Conservation (phyloP, 2,329 filamentous ascomycete species). For the Talaromyces sp. region DNA sequence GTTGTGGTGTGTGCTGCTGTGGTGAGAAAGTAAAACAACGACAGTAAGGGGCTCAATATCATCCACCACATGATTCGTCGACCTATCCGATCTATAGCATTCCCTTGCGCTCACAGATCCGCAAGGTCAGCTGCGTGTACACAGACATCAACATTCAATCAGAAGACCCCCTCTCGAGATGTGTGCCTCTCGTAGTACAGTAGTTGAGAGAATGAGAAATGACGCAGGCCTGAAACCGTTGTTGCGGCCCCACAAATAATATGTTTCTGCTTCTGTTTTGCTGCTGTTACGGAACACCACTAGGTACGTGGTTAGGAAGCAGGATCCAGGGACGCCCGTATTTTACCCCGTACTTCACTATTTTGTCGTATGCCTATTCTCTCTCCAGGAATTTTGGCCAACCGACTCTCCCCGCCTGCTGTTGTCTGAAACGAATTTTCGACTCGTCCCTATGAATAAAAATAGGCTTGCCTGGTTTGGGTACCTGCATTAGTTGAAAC, state of each 20-base stretch:
- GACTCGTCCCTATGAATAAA: not conserved
- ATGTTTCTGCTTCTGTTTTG: conserved; percentile 3
- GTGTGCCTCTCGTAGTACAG: not conserved
- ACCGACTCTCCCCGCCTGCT: not conserved
- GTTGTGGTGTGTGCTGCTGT: not conserved
- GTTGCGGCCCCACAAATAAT: not conserved
- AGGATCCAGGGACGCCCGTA: not conserved
- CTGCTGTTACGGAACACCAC: not conserved
- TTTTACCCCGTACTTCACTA: not conserved
- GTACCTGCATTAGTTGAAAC: conserved; percentile 8
- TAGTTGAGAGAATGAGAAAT: not conserved
- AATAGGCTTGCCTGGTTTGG: not conserved
- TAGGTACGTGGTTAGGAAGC: no score
- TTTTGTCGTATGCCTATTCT: not conserved
- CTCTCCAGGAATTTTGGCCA: not conserved
- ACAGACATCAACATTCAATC: not conserved
- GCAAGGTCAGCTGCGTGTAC: not conserved
- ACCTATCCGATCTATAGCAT: not conserved
- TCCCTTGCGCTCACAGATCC: not conserved
- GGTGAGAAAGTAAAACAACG: not conserved
- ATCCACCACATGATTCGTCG: not conserved
- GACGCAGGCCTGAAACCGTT: not conserved
- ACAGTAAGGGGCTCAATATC: not conserved
- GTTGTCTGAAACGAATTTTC: not conserved
- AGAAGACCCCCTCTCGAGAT: not conserved